Base-by-base conservation (phyloP, 192 early-diverging fungal genomes). In the Lobulomyces angularis region DNA sequence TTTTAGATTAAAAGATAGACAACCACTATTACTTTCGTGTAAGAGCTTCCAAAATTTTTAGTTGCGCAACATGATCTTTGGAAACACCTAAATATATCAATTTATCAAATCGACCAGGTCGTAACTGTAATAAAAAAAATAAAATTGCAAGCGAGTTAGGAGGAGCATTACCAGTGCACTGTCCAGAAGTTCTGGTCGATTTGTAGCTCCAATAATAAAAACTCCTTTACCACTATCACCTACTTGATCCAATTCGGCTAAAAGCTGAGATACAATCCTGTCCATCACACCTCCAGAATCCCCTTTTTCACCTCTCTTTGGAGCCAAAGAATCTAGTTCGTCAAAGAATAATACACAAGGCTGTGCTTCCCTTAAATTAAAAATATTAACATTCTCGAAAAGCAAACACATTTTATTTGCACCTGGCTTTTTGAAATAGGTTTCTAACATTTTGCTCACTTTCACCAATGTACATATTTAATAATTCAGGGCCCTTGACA, bases 401-500 rank as follows among this genome's bases (percentile, higher is more conserved):
- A n/a, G n/a, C n/a, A n/a, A n/a, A n/a, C n/a, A n/a, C n/a, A n/a
- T n/a, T n/a, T n/a, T n/a, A n/a, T n/a, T n/a, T n/a, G n/a, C n/a
- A n/a, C n/a, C n/a, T n/a, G 2, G 96, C 96, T 34, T 77, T 68
- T 51, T 96, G 87, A 62, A 99, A 99, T 19, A 99, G 86, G 29
- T 82, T 64, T 0, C 96, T 75, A 1, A 99, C 96, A 46, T 99
- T 97, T 1, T 86, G 85, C 61, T 99, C 96, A 21, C 88, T 91
- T 61, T 99, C 96, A 48, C 96, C 96, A 59, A 99, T 91, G 53
- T 99, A 99, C 79, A 94, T 90, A 62, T 91, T 96, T n/a, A 96
- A 64, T 18, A 97, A 62, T 46, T 98, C 92, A 3, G 95, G 95
- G 1, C 95, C 95, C 62, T 99, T 99, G 43, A 97, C 90, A 18